Percentiles rank a stretch among this genome's conserved stretches.
These are phyloP conservation scores for Aspergillus sclerotiicarbonarius DNA, from an alignment of 495 filamentous ascomycete species.

Conservation along the genomic window DNA sequence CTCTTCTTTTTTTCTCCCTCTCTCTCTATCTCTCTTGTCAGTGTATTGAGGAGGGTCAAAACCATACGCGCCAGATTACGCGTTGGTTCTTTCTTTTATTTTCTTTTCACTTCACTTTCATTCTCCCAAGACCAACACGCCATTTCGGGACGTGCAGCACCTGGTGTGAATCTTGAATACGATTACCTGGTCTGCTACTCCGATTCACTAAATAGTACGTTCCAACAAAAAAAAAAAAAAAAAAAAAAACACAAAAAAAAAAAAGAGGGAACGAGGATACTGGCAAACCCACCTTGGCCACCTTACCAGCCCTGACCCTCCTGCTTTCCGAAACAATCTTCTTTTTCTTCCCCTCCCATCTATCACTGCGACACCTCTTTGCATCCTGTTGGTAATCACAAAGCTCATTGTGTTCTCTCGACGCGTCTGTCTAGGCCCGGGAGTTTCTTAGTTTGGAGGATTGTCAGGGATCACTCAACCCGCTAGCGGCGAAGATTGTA, in stretches of 20 bases:
- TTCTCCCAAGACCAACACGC: constrained; percentile 3
- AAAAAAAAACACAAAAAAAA: constrained; percentile 1
- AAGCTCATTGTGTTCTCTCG: constrained; percentile 30
- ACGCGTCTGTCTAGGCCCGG: constrained; percentile 30
- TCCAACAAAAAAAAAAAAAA: constrained; percentile 11
- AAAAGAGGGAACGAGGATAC: constrained; percentile 5
- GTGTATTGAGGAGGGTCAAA: constrained; percentile 3
- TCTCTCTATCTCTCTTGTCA: constrained; percentile 19
- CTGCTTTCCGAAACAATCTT: constrained; percentile 14
- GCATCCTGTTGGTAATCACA: constrained; percentile 16
- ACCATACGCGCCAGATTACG: constrained; percentile 21
- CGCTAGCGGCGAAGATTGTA: constrained; percentile 27
- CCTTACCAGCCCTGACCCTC: not conserved
- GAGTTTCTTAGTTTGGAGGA: constrained; percentile 26
- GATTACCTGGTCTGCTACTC: constrained; percentile 5
- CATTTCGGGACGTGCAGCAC: constrained; percentile 11
- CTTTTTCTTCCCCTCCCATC: constrained; percentile 17
- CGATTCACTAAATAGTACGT: constrained; percentile 25
- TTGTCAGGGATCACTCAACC: constrained; percentile 19
- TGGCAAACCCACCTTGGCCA: not conserved
- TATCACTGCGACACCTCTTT: not conserved
- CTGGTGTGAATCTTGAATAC: constrained; percentile 6
- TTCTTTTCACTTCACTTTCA: constrained; percentile 19
- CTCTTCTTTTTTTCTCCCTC: constrained; percentile 16
- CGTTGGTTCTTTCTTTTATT: constrained; percentile 21